Base-by-base conservation (phyloP, 306 rosid species). In the Mimosa pudica region DNA sequence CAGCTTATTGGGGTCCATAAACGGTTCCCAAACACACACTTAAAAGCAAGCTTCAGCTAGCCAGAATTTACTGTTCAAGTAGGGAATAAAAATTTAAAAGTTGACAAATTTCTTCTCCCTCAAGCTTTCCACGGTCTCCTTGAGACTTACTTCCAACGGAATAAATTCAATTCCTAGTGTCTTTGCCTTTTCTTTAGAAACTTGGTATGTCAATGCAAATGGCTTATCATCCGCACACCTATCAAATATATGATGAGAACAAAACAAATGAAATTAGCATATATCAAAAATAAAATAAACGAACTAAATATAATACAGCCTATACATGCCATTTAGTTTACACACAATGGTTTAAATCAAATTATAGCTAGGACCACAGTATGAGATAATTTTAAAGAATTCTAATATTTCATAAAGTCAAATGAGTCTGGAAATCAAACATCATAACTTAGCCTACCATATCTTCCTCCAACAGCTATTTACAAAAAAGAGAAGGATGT, bases 51-150 rank as follows among this genome's bases (percentile, higher is more conserved):
- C 61, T 54, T 17, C 3, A 54, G 24, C 30, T 6, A 6, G 7
- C 4, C 24, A 1, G 6, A 20, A 17, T 3, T 1, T 7, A 14
- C 3, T 54, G 16, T 61, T 61, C 38, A 61, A 30, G 30, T 10
- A 30, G 38, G 35, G 66, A 30, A 4, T 20, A 3, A 13, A 20
- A 3, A 20, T 6, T 60, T 61, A 61, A 10, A 61, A 61, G 41
- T 10, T 61, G 66, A 20, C 66, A 66, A 66, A 66, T 14, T 66
- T 16, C 48, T 66, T 66, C 44, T 66, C 71, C 20, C 38, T 66
- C 71, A 66, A 38, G 24, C 71, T 66, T 66, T 66, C 71, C 71
- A 66, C 30, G 0, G 71, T 66, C 48, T 66, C 71, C 48, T 38
- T 66, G 14, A 66, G 30, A 8, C 71, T 14, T 30, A 16, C 48